These are phyloP conservation scores for Notholithocarpus densiflorus DNA, from an alignment of 306 rosid genomes.

Conservation along the genomic window DNA sequence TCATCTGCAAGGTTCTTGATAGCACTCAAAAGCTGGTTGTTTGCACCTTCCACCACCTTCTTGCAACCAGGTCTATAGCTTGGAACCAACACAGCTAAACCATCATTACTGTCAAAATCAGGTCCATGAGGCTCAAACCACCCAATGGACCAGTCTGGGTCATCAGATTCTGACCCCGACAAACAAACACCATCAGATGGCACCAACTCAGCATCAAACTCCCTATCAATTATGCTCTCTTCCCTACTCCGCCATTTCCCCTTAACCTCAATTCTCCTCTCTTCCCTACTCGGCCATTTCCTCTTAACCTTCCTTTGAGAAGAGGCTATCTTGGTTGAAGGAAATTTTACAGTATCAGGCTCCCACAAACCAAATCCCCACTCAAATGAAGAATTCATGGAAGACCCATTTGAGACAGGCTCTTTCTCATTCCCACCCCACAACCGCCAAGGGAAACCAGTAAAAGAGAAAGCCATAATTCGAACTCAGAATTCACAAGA, in stretches of 20 bases:
- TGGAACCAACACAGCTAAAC: slow-evolving; percentile 82
- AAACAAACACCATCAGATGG: slow-evolving; percentile 73
- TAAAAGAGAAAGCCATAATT: slow-evolving; percentile 72
- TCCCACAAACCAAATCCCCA: slow-evolving; percentile 51
- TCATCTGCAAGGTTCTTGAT: slow-evolving; percentile 65
- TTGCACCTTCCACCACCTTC: slow-evolving; percentile 53
- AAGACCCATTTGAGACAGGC: slow-evolving; percentile 42
- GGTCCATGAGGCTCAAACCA: slow-evolving; percentile 93
- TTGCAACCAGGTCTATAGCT: slow-evolving; percentile 78
- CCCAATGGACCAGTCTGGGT: slow-evolving; percentile 83
- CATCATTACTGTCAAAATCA: slow-evolving; percentile 64
- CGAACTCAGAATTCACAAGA: slow-evolving; percentile 9
- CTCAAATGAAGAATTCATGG: slow-evolving; percentile 55
- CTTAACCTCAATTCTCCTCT: slow-evolving; percentile 57
- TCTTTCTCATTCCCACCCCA: slow-evolving; percentile 79
- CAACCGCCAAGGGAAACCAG: slow-evolving; percentile 68
- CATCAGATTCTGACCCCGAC: slow-evolving; percentile 80
- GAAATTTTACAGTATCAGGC: slow-evolving; percentile 53
- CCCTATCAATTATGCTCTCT: slow-evolving; percentile 64
- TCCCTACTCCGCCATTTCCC: slow-evolving; percentile 74
- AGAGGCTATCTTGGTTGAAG: slow-evolving; percentile 45
- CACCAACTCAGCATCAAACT: slow-evolving; percentile 77
- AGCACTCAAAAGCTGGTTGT: slow-evolving; percentile 61
- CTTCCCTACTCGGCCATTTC: slow-evolving; percentile 77
- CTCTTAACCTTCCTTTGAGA: slow-evolving; percentile 48